A percentile compares a stretch with the other conserved stretches of the same genome.
Conservation (phyloP, 2,329 filamentous ascomycete genomes). For the Trichoderma sp. region DNA sequence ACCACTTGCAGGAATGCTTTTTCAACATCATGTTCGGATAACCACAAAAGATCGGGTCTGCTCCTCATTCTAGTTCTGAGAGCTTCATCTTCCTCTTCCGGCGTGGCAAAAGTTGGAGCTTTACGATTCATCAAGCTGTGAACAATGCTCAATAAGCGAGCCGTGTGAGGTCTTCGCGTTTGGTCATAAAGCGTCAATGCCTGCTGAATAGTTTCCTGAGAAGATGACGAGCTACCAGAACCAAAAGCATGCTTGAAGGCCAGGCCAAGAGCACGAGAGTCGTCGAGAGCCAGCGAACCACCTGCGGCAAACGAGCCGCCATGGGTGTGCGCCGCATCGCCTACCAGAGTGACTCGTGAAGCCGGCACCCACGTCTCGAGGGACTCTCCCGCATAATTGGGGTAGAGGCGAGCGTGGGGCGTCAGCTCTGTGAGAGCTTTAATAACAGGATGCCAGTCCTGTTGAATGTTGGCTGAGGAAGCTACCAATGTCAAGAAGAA, state of each 20-base stretch:
- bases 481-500: background rate
- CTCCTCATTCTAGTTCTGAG: conserved; percentile 22
- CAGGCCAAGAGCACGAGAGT: conserved; percentile 31
- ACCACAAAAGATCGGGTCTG: conserved; percentile 26
- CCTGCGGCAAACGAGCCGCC: conserved; percentile 44
- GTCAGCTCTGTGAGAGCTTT: conserved; percentile 43
- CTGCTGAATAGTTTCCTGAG: background rate
- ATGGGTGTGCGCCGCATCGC: conserved; percentile 45
- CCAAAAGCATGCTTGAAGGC: conserved; percentile 8
- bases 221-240: background rate
- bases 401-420: conserved; percentile 44
- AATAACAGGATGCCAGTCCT: conserved; percentile 45
- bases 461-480: background rate
- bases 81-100: conserved; percentile 20
- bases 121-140: conserved; percentile 16
- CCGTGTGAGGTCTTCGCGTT: conserved; percentile 25
- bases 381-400: conserved; percentile 44
- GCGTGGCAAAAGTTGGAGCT: background rate
- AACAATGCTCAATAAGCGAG: conserved; percentile 25
- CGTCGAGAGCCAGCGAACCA: conserved; percentile 42
- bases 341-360: conserved; percentile 37
- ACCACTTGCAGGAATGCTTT: background rate
- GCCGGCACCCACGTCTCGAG: conserved; percentile 42
- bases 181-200: conserved; percentile 23
- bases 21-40: conserved; percentile 28